These are phyloP conservation scores for Aspergillus wentii DNA, from an alignment of 495 filamentous ascomycete genomes.

Conservation along the genomic window DNA sequence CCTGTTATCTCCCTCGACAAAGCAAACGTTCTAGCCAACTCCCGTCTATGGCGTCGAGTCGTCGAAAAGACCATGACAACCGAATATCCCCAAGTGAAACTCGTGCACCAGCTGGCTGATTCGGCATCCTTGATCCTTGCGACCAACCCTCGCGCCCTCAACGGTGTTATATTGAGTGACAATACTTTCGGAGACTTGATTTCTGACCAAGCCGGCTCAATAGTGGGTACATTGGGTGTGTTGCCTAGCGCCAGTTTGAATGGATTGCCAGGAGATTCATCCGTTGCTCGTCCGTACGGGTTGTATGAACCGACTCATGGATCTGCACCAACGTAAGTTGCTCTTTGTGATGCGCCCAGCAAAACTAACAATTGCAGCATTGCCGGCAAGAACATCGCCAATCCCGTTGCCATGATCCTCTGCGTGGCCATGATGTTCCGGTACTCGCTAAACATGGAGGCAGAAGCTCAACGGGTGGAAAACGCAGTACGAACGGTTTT, in stretches of 20 bases:
- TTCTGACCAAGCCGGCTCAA: conserved; percentile 44
- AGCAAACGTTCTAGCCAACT: conserved; percentile 47
- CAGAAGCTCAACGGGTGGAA: conserved; percentile 70
- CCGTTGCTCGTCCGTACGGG: conserved; percentile 29
- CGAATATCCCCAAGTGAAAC: conserved; percentile 44
- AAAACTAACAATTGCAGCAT: conserved; percentile 15
- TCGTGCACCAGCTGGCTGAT: conserved; percentile 46
- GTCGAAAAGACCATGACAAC: conserved; percentile 37
- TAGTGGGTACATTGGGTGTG: conserved; percentile 45
- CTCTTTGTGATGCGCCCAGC: not conserved
- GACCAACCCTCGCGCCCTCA: conserved; percentile 41
- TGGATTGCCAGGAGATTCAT: conserved; percentile 34
- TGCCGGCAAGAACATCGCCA: conserved; percentile 40
- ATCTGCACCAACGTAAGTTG: conserved; percentile 34
- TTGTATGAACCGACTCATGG: conserved; percentile 40
- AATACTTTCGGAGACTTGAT: conserved; percentile 52
- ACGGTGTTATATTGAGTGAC: conserved; percentile 45
- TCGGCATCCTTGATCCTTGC: conserved; percentile 45
- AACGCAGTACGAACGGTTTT: conserved; percentile 73
- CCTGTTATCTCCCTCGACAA: conserved; percentile 45
- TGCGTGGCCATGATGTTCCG: conserved; percentile 89
- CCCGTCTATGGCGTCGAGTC: conserved; percentile 44
- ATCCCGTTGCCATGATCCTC: conserved; percentile 77
- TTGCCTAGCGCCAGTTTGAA: conserved; percentile 46
- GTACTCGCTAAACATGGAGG: conserved; percentile 75